Conservation (phyloP, 768 basidiomycete genomes). For the Boletus rubroflammeus region DNA sequence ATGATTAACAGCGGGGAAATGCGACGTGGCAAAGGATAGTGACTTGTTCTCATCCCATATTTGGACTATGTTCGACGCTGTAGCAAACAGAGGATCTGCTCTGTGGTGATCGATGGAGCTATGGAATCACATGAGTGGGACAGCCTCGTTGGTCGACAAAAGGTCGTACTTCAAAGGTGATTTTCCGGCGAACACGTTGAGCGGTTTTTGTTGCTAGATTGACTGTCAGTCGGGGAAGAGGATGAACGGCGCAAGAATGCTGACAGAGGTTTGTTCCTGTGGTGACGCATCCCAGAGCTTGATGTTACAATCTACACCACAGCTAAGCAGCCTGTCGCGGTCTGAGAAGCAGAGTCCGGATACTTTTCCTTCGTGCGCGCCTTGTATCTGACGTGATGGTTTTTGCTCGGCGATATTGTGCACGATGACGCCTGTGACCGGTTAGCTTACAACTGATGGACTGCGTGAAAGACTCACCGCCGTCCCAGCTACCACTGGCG, state of each 20-base stretch:
- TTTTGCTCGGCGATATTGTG: constrained; percentile 70
- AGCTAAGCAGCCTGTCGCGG: constrained; percentile 62
- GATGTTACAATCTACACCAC: constrained; percentile 78
- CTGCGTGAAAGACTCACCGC: constrained; percentile 54
- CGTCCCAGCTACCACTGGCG: constrained; percentile 94
- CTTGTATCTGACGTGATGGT: constrained; percentile 52
- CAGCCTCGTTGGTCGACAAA: background rate
- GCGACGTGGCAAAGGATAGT: background rate
- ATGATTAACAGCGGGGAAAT: constrained; percentile 6
- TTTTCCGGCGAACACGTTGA: constrained; percentile 81
- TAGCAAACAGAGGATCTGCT: constrained; percentile 85
- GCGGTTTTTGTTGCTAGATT: constrained; percentile 47
- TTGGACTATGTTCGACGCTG: constrained; percentile 89
- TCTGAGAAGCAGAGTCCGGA: constrained; percentile 77
- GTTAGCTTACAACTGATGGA: background rate
- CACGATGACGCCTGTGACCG: constrained; percentile 67
- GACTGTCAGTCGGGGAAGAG: constrained; percentile 4
- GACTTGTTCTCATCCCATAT: constrained; percentile 98
- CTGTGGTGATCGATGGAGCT: constrained; percentile 95
- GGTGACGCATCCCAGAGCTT: constrained; percentile 69
- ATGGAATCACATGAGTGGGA: constrained; percentile 2
- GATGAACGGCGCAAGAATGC: constrained; percentile 3
- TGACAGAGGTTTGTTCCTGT: constrained; percentile 39
- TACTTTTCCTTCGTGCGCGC: constrained; percentile 82
- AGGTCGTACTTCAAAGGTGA: constrained; percentile 79